Evolutionary conservation across 805 yeast genomes (phyloP).

Genomic region (Citeromyces nyonsensis): DNA sequence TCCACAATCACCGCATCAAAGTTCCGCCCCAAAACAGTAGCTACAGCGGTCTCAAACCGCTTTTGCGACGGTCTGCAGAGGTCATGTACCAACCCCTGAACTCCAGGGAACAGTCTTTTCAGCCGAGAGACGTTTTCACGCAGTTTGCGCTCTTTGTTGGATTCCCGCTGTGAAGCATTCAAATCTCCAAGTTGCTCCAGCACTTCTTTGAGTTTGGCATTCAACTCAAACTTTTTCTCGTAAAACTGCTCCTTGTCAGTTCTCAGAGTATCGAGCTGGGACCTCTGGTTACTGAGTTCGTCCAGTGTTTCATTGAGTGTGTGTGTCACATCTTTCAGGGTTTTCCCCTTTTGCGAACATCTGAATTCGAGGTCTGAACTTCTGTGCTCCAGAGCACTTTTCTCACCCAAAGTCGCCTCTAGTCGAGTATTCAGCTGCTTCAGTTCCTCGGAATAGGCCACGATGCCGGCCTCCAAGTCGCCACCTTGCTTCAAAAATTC

Average conservation of each 20-base stretch:
- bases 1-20: constrained; percentile 81
- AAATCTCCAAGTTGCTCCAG: constrained; percentile 52
- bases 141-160: constrained; percentile 49
- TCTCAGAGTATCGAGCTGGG: constrained; percentile 9
- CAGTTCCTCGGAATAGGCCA: constrained; percentile 20
- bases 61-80: constrained; percentile 63
- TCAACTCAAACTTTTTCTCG: constrained; percentile 42
- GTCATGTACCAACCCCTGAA: constrained; percentile 68
- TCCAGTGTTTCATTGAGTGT: constrained; percentile 7
- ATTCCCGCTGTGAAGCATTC: constrained; percentile 63
- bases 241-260: constrained; percentile 19
- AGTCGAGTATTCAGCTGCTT: not conserved
- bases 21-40: constrained; percentile 64
- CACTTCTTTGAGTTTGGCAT: constrained; percentile 44
- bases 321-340: not conserved
- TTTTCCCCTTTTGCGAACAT: not conserved
- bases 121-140: constrained; percentile 61
- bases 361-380: not conserved
- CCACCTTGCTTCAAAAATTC: constrained; percentile 40
- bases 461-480: constrained; percentile 31
- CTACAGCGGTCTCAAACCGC: constrained; percentile 58
- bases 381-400: not conserved
- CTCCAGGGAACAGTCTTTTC: constrained; percentile 56
- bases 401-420: not conserved
- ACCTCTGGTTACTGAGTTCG: constrained; percentile 5